Base-by-base conservation (phyloP, 2,329 filamentous ascomycete genomes). In the Fusarium brevicatenulatum region DNA sequence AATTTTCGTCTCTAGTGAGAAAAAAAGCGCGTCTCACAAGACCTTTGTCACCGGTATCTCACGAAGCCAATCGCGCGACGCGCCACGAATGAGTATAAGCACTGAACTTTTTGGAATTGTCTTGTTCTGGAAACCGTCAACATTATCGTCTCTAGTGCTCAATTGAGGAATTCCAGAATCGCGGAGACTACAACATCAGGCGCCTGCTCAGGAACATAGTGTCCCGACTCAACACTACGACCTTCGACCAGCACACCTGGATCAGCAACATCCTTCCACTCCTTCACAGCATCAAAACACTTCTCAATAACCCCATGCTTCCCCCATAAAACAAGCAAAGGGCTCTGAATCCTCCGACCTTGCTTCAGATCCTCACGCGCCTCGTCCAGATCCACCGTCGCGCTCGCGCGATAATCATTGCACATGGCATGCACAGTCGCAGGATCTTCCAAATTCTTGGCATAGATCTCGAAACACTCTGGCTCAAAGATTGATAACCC, bases 331-430 rank as follows among this genome's bases (percentile, higher is more conserved):
- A 90, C 81, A 54, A 83, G 78, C 40, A 90, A 34, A 4, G 87
- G 86, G 52, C 82, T 83, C 21, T 77, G 71, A 9, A 90, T 83
- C 77, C 82, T 82, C 67, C 80, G 81, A 1, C 85, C 85, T 3
- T 78, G 76, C 11, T 80, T 74, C 54, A 85, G 65, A 75, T 90
- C 87, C 25, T 80, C 77, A 63, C 82, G 82, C 44, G 87, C 82
- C 74, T 86, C 84, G 4, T 88, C 85, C 9, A 90, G 74, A 77
- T 90, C 89, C 30, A 88, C 73, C 0, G 83, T 85, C 19, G 86
- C 86, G 9, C 82, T 83, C 2, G 88, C 88, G 16, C 86, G 80
- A 67, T 90, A 91, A 71, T 90, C 88, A 69, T 90, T 83, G 67
- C 87, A 89, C 80, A 85, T 87, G 0, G 83, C 83, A 66, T 85